Base-by-base conservation (phyloP, 495 filamentous ascomycete species). In the Aspergillus haitiensis region DNA sequence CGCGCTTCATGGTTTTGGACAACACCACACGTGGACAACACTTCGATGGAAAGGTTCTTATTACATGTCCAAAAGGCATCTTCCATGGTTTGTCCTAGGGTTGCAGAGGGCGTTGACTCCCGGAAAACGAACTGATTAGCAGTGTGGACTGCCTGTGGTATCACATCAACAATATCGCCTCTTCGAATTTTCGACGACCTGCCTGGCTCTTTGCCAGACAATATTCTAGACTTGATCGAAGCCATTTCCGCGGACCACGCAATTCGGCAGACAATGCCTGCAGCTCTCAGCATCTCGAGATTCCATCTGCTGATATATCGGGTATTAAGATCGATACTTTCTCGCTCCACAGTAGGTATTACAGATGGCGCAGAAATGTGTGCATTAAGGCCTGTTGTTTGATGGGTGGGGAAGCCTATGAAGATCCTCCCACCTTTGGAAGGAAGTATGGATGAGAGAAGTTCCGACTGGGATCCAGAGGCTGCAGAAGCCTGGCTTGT, bases 361-460 rank as follows among this genome's bases (percentile, higher is more conserved):
- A 98, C 87, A 13, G 93, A 97, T 7, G 93, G 93, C 1, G 95
- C 95, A n/a, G 92, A 97, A n/a, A 99, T 88, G 74, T 99, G 95
- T 64, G 92, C 90, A 35, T 92, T 89, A 11, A 93, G 86, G 31
- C 92, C 92, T 3, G 95, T 99, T 1, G 95, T 99, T 74, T 99
- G 95, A 48, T 90, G 89, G 4, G 95, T 99, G 27, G 94, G 93
- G 70, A 98, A 98, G 2, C 95, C 95, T 65, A 99, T 99, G 69
- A 97, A 99, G 35, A 99, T 86, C 52, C 88, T 84, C 27, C 95
- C 95, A 46, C 86, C 84, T 68, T 92, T 94, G 36, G 84, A 89
- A 18, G 95, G 95, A 2, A 97, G 74, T n/a, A 98, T 91, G 0
- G 92, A 92, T 1, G 86, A 82, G 67, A 99, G 96, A 13, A 98